Evolutionary conservation across 352 stramenopile genomes (phyloP).

Genomic region (Phytophthora constricta): DNA sequence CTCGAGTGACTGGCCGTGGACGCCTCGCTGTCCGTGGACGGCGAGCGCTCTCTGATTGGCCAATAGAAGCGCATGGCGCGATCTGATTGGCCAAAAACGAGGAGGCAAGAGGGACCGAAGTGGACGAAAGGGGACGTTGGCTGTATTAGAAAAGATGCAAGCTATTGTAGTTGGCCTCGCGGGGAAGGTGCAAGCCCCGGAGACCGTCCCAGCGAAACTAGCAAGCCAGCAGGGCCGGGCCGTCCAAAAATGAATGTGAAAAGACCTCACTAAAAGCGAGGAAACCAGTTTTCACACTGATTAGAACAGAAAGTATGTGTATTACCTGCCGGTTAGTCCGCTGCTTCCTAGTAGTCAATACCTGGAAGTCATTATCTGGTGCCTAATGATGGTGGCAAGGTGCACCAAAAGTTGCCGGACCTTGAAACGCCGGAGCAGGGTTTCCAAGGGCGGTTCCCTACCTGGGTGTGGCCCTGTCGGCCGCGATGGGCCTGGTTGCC

Average conservation of each 20-base stretch:
- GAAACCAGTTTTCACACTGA: constrained; percentile 93
- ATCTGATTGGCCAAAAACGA: constrained; percentile 9
- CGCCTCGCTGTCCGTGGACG: constrained; percentile 10
- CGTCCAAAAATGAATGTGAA: constrained; percentile 89
- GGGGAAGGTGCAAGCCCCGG: constrained; percentile 18
- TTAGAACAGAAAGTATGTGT: constrained; percentile 60
- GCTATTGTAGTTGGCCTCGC: constrained; percentile 11
- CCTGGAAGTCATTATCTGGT: too few relatives aligned
- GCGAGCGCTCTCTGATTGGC: background rate
- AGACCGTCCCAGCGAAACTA: constrained; percentile 11
- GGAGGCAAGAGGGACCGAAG: background rate
- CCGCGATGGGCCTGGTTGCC: too few relatives aligned
- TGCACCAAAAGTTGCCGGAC: too few relatives aligned
- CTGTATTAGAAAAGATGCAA: constrained; percentile 1
- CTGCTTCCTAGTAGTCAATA: too few relatives aligned
- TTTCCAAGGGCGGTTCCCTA: too few relatives aligned
- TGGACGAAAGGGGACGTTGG: background rate
- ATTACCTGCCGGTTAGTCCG: too few relatives aligned
- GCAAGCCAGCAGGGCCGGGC: constrained; percentile 14
- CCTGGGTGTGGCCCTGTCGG: too few relatives aligned
- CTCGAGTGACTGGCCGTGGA: constrained; percentile 18
- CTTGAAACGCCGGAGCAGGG: too few relatives aligned
- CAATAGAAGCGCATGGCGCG: too few relatives aligned
- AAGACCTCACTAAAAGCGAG: constrained; percentile 53
- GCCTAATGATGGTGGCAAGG: too few relatives aligned